A percentile compares a stretch with the other conserved stretches of the same genome.
Conservation (phyloP, 805 yeast genomes). For the Ogataea haglerorum region DNA sequence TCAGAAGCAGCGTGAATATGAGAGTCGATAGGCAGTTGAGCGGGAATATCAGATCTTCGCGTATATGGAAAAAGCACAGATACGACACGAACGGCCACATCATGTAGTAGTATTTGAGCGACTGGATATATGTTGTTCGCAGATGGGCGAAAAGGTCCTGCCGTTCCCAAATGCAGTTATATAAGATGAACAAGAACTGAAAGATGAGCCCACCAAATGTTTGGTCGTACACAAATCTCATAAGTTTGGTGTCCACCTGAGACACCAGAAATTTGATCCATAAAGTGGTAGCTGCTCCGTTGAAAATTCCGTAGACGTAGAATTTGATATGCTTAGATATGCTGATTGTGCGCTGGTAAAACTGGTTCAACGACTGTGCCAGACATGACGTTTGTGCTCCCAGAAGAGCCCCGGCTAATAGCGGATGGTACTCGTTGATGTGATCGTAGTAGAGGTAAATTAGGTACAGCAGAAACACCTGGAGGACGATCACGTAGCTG, state of each 20-base stretch:
- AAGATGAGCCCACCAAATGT: conserved; percentile 51
- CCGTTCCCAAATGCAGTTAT: conserved; percentile 55
- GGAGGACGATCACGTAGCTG: conserved; percentile 24
- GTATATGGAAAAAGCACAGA: conserved; percentile 46
- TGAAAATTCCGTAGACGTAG: conserved; percentile 56
- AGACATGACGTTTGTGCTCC: conserved; percentile 29
- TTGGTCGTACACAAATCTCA: conserved; percentile 52
- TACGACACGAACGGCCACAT: conserved; percentile 60
- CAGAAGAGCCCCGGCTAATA: conserved; percentile 24
- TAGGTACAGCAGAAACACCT: conserved; percentile 22
- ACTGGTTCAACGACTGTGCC: conserved; percentile 32
- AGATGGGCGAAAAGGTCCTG: conserved; percentile 33
- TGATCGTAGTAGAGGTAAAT: conserved; percentile 27
- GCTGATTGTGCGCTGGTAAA: conserved; percentile 22
- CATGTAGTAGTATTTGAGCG: conserved; percentile 50
- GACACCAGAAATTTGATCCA: conserved; percentile 51
- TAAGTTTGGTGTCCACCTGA: conserved; percentile 34
- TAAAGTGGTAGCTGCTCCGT: conserved; percentile 48
- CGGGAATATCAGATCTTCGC: conserved; percentile 51
- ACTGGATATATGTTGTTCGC: conserved; percentile 40
- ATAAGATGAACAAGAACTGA: conserved; percentile 48
- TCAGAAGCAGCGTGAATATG: conserved; percentile 52
- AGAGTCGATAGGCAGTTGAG: conserved; percentile 54
- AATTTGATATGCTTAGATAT: conserved; percentile 41
- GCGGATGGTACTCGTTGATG: conserved; percentile 24